Evolutionary conservation across 1,284 basidiomycete genomes (phyloP).

Genomic region (Fomitopsis schrenkii): DNA sequence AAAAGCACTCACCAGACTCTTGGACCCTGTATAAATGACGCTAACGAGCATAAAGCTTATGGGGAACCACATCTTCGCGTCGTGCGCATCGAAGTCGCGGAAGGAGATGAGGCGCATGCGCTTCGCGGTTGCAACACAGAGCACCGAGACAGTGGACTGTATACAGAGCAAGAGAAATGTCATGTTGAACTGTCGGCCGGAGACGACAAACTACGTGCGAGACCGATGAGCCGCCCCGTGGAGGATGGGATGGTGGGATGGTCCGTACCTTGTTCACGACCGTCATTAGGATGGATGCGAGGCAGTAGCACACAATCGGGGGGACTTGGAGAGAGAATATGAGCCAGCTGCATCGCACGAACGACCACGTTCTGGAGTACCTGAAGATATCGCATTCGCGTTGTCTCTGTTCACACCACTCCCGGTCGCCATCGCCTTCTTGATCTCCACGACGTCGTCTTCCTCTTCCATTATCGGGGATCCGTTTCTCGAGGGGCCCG

Average conservation of each 20-base stretch:
- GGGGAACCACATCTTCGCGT: slow-evolving; percentile 93
- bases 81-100: slow-evolving; percentile 79
- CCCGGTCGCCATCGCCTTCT: slow-evolving; percentile 59
- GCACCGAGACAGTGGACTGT: slow-evolving; percentile 85
- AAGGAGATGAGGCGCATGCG: slow-evolving; percentile 84
- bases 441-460: slow-evolving; percentile 56
- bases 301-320: slow-evolving; percentile 88
- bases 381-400: slow-evolving; percentile 29
- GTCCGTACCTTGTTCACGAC: slow-evolving; percentile 87
- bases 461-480: slow-evolving; percentile 18
- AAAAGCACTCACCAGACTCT: slow-evolving; percentile 76
- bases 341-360: slow-evolving; percentile 2
- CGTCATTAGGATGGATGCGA: slow-evolving; percentile 97
- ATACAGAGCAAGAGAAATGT: slow-evolving; percentile 93
- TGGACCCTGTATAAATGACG: slow-evolving; percentile 98
- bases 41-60: slow-evolving; percentile 90
- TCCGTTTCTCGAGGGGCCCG: background rate
- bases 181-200: slow-evolving; percentile 93
- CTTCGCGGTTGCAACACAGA: slow-evolving; percentile 76
- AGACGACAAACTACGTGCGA: slow-evolving; percentile 81
- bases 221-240: background rate
- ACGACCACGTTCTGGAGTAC: slow-evolving; percentile 25
- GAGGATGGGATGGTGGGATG: slow-evolving; percentile 1
- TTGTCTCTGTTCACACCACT: slow-evolving; percentile 30
- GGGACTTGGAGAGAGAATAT: slow-evolving; percentile 41